Evolutionary conservation across 192 early-diverging fungal species (phyloP).

Genomic region (Coemansia sp.): DNA sequence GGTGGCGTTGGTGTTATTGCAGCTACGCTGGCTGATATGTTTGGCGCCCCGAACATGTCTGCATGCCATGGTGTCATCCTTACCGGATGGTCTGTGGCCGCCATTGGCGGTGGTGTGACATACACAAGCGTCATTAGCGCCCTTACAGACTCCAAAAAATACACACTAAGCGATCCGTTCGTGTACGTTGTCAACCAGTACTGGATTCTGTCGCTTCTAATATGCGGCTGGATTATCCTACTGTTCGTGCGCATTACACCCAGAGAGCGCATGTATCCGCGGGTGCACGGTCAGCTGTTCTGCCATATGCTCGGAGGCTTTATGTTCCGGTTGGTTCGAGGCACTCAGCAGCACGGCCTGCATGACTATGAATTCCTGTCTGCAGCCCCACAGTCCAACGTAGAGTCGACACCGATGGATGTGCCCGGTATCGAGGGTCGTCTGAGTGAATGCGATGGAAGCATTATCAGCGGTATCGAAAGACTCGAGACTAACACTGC

Average conservation of each 20-base stretch:
- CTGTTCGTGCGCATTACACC: slow-evolving; percentile 61
- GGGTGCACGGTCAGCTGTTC: slow-evolving; percentile 59
- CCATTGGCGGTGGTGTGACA: slow-evolving; percentile 68
- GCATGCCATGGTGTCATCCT: slow-evolving; percentile 73
- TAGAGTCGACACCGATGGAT: too few relatives aligned
- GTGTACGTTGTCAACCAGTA: slow-evolving; percentile 62
- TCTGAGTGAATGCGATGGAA: slow-evolving; percentile 2
- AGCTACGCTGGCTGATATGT: slow-evolving; percentile 74
- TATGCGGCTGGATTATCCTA: slow-evolving; percentile 58
- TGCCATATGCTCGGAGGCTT: slow-evolving; percentile 56
- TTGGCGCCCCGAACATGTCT: slow-evolving; percentile 75
- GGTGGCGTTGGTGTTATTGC: slow-evolving; percentile 76
- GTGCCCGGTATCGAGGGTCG: not conserved
- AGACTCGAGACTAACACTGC: not conserved
- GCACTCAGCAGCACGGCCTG: slow-evolving; percentile 40
- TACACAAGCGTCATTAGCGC: slow-evolving; percentile 62
- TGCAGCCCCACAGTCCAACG: slow-evolving; percentile 4
- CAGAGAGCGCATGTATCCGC: slow-evolving; percentile 65
- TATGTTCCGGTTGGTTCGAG: slow-evolving; percentile 49
- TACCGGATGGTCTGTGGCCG: slow-evolving; percentile 72
- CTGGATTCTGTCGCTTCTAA: slow-evolving; percentile 65
- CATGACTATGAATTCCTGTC: slow-evolving; percentile 45
- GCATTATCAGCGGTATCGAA: slow-evolving; percentile 2
- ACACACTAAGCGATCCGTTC: slow-evolving; percentile 54
- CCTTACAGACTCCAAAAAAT: slow-evolving; percentile 33